Evolutionary conservation across 148 eudicot species (phyloP), one percentile per base, ranked within the genome.

Genomic region (Cornus florida): DNA sequence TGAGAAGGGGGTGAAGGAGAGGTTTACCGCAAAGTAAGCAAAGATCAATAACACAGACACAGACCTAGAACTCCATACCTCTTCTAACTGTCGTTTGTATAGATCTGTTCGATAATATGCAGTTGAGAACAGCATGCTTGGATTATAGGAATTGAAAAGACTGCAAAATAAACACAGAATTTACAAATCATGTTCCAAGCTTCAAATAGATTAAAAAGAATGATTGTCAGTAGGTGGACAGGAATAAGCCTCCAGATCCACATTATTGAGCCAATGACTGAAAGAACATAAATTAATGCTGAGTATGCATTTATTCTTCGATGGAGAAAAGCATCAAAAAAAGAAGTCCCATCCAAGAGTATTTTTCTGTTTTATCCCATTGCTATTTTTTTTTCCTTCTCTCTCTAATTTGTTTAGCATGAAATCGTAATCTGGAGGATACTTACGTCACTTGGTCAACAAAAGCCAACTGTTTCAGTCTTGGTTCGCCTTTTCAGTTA

Each of bases 91-190:
- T 69, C 92, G 92, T 74, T 86, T 84, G 85, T 96, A 96, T 75
- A 96, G 78, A 88, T 96, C 98, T 71, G 97, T 92, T 78, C 91
- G 90, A 80, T 96, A 90, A 84, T 91, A 96, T 81, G 98, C 99
- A 80, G 92, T 96, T 69, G 99, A 96, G 95, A 92, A 83, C 88
- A 96, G 82, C 83, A 69, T 43, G 77, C 77, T 90, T 75, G 95
- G 98, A 78, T 96, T 92, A 86, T 89, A 96, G 73, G 98, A 96
- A 59, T 76, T 85, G 75, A 96, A 96, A 70, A 96, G 92, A 83
- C 99, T 96, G 94, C 81, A 81, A 81, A 81, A 68, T 48, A 66
- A 82, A 69, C 60, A 56, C 38, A 69, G 59, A 53, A 32, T 0
- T 22, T n/a, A 13, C 23, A 57, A 59, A 59, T 78, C 0, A 71